phyloP scores from a whole-genome alignment of 1,139 yeast species.

The Candida mesenterica region DNA sequence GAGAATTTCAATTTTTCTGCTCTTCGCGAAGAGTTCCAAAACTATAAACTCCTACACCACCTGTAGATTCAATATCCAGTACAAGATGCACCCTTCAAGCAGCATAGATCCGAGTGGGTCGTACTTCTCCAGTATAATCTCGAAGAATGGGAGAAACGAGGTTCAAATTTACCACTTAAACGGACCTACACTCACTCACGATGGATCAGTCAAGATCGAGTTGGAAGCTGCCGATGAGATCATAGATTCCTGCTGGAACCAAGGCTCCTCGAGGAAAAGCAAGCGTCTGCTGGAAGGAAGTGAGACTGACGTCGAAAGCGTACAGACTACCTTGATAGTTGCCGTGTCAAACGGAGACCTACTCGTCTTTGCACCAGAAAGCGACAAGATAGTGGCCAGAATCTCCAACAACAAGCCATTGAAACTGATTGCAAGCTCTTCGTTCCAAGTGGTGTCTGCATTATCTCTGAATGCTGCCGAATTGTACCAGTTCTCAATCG shows the following conservation, averaged over 20 bases:
- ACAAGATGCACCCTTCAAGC: constrained; percentile 7
- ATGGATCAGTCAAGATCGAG: constrained; percentile 15
- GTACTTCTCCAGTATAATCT: constrained; percentile 30
- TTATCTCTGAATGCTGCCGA: constrained; percentile 17
- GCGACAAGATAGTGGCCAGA: constrained; percentile 33
- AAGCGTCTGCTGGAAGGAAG: constrained; percentile 6
- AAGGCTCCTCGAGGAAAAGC: constrained; percentile 16
- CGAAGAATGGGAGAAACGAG: constrained; percentile 35
- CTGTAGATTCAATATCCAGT: not conserved
- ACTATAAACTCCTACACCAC: not conserved
- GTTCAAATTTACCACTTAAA: constrained; percentile 29
- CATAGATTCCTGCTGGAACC: constrained; percentile 26
- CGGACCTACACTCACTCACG: constrained; percentile 6
- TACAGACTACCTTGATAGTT: not conserved
- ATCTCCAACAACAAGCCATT: constrained; percentile 26
- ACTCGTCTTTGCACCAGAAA: constrained; percentile 40
- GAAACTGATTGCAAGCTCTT: constrained; percentile 3
- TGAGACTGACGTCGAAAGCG: not conserved
- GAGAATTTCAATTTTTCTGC: not conserved
- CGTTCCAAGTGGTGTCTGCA: constrained; percentile 11
- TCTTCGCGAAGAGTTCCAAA: not conserved
- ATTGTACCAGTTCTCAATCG: constrained; percentile 13
- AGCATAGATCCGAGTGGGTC: constrained; percentile 21
- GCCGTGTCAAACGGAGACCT: constrained; percentile 24
- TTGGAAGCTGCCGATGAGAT: constrained; percentile 24